These are phyloP conservation scores for Phytophthora sp. DNA, from an alignment of 352 stramenopile genomes.

Conservation along the genomic window DNA sequence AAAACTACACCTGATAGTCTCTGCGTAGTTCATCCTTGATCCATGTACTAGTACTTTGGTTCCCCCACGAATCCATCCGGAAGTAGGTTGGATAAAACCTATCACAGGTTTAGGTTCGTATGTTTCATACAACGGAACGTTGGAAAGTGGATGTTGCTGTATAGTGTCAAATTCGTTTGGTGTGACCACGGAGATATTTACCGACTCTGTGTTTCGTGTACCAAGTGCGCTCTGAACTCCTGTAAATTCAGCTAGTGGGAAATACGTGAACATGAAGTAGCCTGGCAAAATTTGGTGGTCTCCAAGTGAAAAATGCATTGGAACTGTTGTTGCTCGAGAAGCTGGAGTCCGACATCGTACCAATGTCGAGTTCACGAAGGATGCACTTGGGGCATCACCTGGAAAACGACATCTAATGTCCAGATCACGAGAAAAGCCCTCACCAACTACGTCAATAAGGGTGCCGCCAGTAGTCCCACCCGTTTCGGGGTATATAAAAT, in stretches of 20 bases:
- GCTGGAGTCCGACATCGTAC: slow-evolving; percentile 43
- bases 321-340: slow-evolving; percentile 26
- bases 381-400: background rate
- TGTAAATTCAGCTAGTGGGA: slow-evolving; percentile 3
- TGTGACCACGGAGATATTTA: too few relatives aligned
- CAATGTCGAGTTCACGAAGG: slow-evolving; percentile 45
- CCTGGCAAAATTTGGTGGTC: slow-evolving; percentile 16
- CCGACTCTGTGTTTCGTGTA: too few relatives aligned
- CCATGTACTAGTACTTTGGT: slow-evolving; percentile 36
- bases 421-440: slow-evolving; percentile 39
- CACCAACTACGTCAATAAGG: slow-evolving; percentile 35
- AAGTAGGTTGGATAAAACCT: slow-evolving; percentile 26
- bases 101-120: slow-evolving; percentile 16
- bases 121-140: too few relatives aligned
- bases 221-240: background rate
- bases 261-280: slow-evolving; percentile 32
- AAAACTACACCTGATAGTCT: slow-evolving; percentile 41
- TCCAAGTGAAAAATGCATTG: slow-evolving; percentile 38
- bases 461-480: slow-evolving; percentile 21
- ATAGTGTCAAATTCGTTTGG: background rate
- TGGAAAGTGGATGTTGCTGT: background rate
- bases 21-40: slow-evolving; percentile 24
- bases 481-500: slow-evolving; percentile 30
- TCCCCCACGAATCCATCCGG: slow-evolving; percentile 45
- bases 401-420: slow-evolving; percentile 39